Percentiles rank a stretch among this genome's conserved stretches.
Conservation (phyloP, 768 basidiomycete species). For the Galerina marginata region DNA sequence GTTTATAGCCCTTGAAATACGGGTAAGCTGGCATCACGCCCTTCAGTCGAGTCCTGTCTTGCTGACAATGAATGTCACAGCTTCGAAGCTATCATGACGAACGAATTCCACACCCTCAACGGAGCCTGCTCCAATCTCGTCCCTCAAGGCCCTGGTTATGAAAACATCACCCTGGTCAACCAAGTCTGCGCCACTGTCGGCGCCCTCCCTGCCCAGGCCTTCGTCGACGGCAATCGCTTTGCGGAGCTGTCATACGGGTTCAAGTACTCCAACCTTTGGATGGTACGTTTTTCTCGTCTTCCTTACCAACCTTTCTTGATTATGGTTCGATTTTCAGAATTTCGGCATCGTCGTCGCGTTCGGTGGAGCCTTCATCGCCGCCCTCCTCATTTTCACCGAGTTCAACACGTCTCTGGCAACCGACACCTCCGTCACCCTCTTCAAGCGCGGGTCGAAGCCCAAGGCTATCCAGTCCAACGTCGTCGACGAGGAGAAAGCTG, state of each 20-base stretch:
- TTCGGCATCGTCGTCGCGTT: slow-evolving; percentile 76
- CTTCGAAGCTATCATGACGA: slow-evolving; percentile 78
- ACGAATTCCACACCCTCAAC: slow-evolving; percentile 79
- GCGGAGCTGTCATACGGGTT: slow-evolving; percentile 53
- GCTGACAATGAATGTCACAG: not conserved
- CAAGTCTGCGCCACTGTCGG: slow-evolving; percentile 80
- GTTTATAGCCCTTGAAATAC: slow-evolving; percentile 32
- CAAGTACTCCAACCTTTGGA: slow-evolving; percentile 43
- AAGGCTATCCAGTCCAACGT: slow-evolving; percentile 17
- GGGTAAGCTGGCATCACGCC: not conserved
- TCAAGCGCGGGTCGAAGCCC: slow-evolving; percentile 59
- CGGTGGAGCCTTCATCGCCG: slow-evolving; percentile 48
- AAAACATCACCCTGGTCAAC: slow-evolving; percentile 57
- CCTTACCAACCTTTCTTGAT: slow-evolving; percentile 4
- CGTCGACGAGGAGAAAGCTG: slow-evolving; percentile 28
- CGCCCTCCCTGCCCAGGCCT: slow-evolving; percentile 56
- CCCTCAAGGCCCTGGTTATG: slow-evolving; percentile 68
- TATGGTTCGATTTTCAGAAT: slow-evolving; percentile 45
- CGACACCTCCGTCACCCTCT: slow-evolving; percentile 55
- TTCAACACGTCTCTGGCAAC: slow-evolving; percentile 45
- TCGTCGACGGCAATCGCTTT: slow-evolving; percentile 66
- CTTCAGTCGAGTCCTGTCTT: too few relatives aligned
- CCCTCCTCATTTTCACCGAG: slow-evolving; percentile 67
- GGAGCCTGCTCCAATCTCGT: slow-evolving; percentile 64
- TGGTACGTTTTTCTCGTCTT: slow-evolving; percentile 30